These are phyloP conservation scores for Xylaria longipes DNA, from an alignment of 495 filamentous ascomycete genomes.

Conservation along the genomic window DNA sequence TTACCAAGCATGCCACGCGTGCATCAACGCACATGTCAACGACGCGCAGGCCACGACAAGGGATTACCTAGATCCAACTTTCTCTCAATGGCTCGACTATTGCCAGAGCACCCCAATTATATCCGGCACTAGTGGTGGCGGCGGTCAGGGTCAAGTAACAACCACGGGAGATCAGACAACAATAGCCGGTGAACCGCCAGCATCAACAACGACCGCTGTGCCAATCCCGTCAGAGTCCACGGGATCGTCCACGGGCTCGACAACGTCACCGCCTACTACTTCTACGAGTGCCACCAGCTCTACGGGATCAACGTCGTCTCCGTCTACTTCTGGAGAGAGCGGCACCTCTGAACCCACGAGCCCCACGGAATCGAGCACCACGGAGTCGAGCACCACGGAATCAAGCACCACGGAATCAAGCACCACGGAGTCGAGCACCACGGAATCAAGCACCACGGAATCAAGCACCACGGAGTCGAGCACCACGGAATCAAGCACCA, in stretches of 20 bases:
- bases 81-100: constrained; percentile 41
- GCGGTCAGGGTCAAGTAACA: constrained; percentile 29
- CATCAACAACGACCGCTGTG: neutral
- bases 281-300: neutral
- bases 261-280: neutral
- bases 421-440: too few species aligned
- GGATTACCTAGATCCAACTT: constrained; percentile 36
- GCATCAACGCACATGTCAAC: constrained; percentile 32
- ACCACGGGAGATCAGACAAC: constrained; percentile 28
- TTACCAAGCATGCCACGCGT: constrained; percentile 48
- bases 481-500: too few species aligned
- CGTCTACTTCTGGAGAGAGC: neutral
- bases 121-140: constrained; percentile 19
- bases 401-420: too few species aligned
- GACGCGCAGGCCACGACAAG: constrained; percentile 28
- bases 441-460: too few species aligned
- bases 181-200: constrained; percentile 27
- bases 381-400: too few species aligned
- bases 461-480: too few species aligned
- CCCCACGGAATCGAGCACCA: neutral
- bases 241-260: neutral
- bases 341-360: neutral
- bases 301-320: neutral
- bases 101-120: constrained; percentile 34
- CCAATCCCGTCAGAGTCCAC: neutral